phyloP scores from a whole-genome alignment of 192 early-diverging fungal species.

The Backusella luteola region DNA sequence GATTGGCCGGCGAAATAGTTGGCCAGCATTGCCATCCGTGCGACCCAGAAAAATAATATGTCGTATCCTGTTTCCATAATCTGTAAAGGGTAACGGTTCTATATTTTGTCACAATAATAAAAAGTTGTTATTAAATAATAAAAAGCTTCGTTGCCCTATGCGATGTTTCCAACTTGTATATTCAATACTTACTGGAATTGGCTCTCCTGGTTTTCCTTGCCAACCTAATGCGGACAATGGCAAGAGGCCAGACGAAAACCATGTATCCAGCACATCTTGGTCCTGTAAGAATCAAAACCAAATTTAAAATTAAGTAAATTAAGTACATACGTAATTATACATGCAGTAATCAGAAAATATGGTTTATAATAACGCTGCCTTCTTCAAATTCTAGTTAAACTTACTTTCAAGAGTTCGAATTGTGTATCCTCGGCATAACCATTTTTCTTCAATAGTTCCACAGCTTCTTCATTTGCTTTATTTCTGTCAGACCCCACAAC shows the following conservation, averaged over 20 bases:
- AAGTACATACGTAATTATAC: not conserved
- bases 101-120: constrained; percentile 29
- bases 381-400: not conserved
- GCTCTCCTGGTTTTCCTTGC: constrained; percentile 31
- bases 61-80: constrained; percentile 94
- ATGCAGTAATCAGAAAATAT: not conserved
- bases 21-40: constrained; percentile 95
- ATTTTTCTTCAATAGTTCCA: constrained; percentile 42
- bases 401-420: constrained; percentile 32
- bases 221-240: constrained; percentile 73
- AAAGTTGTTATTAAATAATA: not conserved
- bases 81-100: constrained; percentile 72
- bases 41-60: constrained; percentile 99
- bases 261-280: constrained; percentile 95
- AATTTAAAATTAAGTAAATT: not conserved
- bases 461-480: constrained; percentile 58
- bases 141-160: not conserved
- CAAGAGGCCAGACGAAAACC: constrained; percentile 95
- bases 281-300: constrained; percentile 63
- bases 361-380: not conserved
- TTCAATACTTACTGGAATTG: constrained; percentile 31
- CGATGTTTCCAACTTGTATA: not conserved
- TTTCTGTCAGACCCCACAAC: constrained; percentile 57
- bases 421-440: constrained; percentile 38
- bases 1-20: constrained; percentile 71